Evolutionary conservation across 768 basidiomycete genomes (phyloP).

Genomic region (Rhizopogon rudus): DNA sequence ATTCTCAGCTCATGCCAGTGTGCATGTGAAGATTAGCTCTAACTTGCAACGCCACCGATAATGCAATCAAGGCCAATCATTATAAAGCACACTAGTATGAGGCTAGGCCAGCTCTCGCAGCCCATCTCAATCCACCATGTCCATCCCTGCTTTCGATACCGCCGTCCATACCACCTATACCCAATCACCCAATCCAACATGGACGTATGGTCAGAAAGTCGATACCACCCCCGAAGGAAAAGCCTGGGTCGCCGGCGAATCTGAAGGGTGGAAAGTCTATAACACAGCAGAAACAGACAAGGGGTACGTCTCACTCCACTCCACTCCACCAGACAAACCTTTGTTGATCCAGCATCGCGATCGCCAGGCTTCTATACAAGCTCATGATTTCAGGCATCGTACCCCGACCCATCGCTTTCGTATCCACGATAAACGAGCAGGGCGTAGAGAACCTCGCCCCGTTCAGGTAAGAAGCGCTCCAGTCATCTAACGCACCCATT

Average conservation of each 20-base stretch:
- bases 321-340: neutral
- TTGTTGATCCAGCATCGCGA: neutral
- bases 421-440: slow-evolving; percentile 29
- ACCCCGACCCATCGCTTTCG: slow-evolving; percentile 43
- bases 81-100: neutral
- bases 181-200: slow-evolving; percentile 25
- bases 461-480: slow-evolving; percentile 27
- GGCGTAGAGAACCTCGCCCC: slow-evolving; percentile 39
- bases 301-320: slow-evolving; percentile 13
- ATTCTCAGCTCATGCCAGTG: too few species aligned
- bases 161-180: slow-evolving; percentile 17
- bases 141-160: slow-evolving; percentile 24
- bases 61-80: neutral
- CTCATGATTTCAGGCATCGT: slow-evolving; percentile 34
- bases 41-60: neutral
- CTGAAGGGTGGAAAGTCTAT: slow-evolving; percentile 30
- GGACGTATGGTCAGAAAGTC: slow-evolving; percentile 26
- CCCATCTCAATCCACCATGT: slow-evolving; percentile 11
- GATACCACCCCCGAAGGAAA: slow-evolving; percentile 22
- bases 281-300: slow-evolving; percentile 25
- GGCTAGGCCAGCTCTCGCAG: too few species aligned
- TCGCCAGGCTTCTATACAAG: slow-evolving; percentile 23
- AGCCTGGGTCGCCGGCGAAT: slow-evolving; percentile 31
- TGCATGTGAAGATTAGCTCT: too few species aligned
- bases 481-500: neutral